Conservation (phyloP, 495 filamentous ascomycete genomes). For the Oidiodendron maius region DNA sequence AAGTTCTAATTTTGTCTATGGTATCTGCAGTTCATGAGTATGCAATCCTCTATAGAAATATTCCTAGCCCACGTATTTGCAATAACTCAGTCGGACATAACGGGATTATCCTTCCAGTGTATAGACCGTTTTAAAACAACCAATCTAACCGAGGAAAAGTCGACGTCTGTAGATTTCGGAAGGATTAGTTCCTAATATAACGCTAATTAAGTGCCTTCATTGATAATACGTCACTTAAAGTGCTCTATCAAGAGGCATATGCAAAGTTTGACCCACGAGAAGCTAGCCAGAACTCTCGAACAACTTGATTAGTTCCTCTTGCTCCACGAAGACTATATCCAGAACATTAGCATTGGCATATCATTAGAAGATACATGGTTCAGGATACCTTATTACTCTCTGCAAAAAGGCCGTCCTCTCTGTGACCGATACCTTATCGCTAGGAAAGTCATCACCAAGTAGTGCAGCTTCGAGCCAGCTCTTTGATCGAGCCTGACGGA, state of each 20-base stretch:
- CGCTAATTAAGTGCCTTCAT: no score
- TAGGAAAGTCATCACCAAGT: slow-evolving; percentile 46
- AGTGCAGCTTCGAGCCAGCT: slow-evolving; percentile 57
- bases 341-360: background rate
- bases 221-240: no score
- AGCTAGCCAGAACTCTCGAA: slow-evolving; percentile 64
- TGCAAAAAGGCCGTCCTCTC: slow-evolving; percentile 58
- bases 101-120: no score
- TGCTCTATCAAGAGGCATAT: slow-evolving; percentile 34
- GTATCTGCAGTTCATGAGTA: no score
- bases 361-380: background rate
- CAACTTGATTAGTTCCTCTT: slow-evolving; percentile 50
- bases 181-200: no score
- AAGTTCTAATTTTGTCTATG: no score
- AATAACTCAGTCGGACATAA: no score
- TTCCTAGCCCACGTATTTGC: no score
- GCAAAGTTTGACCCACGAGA: slow-evolving; percentile 64
- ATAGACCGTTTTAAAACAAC: no score
- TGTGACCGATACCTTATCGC: slow-evolving; percentile 51
- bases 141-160: no score
- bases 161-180: no score
- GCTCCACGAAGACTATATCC: slow-evolving; percentile 51
- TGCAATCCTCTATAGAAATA: no score
- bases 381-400: slow-evolving; percentile 48
- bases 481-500: slow-evolving; percentile 53